phyloP scores from a whole-genome alignment of 1,284 basidiomycete genomes.

The Ustilago loliicola region DNA sequence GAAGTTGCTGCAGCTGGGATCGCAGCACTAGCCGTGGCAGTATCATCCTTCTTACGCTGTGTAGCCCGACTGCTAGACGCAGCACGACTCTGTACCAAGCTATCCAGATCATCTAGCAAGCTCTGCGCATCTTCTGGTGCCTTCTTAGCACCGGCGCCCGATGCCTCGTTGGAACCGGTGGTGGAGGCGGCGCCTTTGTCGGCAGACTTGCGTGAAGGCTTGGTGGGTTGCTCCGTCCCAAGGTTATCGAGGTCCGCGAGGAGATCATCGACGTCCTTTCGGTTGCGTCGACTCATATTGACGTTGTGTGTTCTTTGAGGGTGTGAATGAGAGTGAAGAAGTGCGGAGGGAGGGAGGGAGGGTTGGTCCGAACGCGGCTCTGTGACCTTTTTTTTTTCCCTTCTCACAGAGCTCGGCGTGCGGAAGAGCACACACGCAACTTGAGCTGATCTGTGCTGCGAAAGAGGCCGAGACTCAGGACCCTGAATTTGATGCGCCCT shows the following conservation, averaged over 20 bases:
- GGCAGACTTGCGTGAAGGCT: constrained; percentile 34
- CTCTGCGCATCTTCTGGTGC: constrained; percentile 65
- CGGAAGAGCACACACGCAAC: neutral
- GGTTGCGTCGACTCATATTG: constrained; percentile 49
- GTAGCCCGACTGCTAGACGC: constrained; percentile 42
- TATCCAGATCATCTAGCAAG: constrained; percentile 68
- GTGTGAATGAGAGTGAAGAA: neutral
- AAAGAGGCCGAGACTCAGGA: constrained; percentile 6
- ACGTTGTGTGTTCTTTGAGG: constrained; percentile 7
- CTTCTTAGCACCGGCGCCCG: constrained; percentile 22
- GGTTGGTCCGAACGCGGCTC: constrained; percentile 28
- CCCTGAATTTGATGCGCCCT: constrained; percentile 8
- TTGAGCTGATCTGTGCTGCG: constrained; percentile 3
- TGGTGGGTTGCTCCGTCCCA: constrained; percentile 41
- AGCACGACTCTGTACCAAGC: constrained; percentile 65
- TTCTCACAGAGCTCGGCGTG: neutral
- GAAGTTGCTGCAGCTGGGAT: neutral
- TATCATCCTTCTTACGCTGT: constrained; percentile 39
- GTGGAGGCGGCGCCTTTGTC: constrained; percentile 20
- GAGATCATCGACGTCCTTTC: constrained; percentile 67
- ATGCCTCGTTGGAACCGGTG: constrained; percentile 10
- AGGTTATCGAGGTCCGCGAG: constrained; percentile 67
- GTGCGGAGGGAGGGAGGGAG: neutral
- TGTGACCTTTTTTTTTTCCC: neutral
- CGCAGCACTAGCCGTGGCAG: constrained; percentile 2